These are phyloP conservation scores for Oenanthe javanica DNA, from an alignment of 140 eudicot genomes.

Conservation along the genomic window DNA sequence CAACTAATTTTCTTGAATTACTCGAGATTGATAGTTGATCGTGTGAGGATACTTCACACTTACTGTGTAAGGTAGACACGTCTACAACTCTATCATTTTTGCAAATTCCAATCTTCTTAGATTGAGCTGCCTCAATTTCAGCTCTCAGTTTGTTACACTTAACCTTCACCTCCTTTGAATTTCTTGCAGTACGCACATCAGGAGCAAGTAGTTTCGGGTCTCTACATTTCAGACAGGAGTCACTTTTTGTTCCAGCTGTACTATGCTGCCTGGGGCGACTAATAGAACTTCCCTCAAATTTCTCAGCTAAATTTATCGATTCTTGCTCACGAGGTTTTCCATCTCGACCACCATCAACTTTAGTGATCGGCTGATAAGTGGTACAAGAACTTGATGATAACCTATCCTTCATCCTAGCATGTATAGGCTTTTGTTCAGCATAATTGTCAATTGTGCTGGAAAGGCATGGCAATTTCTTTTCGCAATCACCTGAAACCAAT, in stretches of 20 bases:
- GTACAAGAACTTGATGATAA: conserved; percentile 20
- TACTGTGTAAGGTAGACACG: conserved; percentile 30
- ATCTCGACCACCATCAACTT: conserved; percentile 9
- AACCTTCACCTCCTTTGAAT: conserved; percentile 34
- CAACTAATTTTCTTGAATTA: conserved; percentile 21
- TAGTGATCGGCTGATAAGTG: conserved; percentile 23
- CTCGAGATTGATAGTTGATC: conserved; percentile 30
- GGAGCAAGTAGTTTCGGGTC: conserved; percentile 18
- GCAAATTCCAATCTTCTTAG: conserved; percentile 60
- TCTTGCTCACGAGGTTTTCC: conserved; percentile 25
- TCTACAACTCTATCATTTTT: conserved; percentile 41
- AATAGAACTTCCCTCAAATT: conserved; percentile 30
- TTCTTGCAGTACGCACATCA: conserved; percentile 30
- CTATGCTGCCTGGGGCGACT: conserved; percentile 24
- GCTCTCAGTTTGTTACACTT: conserved; percentile 59
- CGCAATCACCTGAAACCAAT: conserved; percentile 40
- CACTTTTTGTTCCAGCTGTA: conserved; percentile 23
- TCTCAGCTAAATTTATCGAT: conserved; percentile 37
- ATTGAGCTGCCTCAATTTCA: conserved; percentile 83
- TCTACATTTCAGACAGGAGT: conserved; percentile 29
- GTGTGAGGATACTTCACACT: conserved; percentile 31
- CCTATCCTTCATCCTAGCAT: conserved; percentile 32
- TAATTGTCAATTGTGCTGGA: conserved; percentile 31
- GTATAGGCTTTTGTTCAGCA: conserved; percentile 35
- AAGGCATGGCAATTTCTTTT: conserved; percentile 52